phyloP scores from a whole-genome alignment of 2,329 filamentous ascomycete genomes.

The Zymoseptoria pseudotritici region DNA sequence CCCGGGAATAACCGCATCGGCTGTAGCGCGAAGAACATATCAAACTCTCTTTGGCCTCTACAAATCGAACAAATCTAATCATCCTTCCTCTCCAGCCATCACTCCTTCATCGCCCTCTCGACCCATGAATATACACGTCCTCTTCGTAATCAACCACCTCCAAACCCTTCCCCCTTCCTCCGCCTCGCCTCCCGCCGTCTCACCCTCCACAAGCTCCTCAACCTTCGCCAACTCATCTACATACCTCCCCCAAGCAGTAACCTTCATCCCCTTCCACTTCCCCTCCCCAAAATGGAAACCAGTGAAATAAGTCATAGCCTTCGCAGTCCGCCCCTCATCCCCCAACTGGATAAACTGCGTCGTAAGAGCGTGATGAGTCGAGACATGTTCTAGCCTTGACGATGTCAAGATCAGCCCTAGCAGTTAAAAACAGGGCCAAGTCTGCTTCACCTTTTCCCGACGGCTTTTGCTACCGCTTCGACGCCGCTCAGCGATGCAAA shows the following conservation, averaged over 20 bases:
- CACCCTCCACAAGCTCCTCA: too few species aligned
- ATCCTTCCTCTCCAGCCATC: too few species aligned
- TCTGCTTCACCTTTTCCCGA: too few species aligned
- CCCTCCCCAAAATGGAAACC: slow-evolving; percentile 38
- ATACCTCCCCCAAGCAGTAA: slow-evolving; percentile 38
- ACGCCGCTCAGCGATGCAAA: slow-evolving; percentile 30
- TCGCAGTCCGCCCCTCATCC: slow-evolving; percentile 27
- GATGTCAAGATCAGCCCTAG: too few species aligned
- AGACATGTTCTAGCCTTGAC: slow-evolving; percentile 17
- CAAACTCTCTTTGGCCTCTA: not conserved
- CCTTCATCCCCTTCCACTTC: slow-evolving; percentile 34
- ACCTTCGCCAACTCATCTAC: slow-evolving; percentile 27
- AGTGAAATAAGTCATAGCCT: slow-evolving; percentile 35
- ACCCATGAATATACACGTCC: too few species aligned
- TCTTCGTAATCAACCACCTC: too few species aligned
- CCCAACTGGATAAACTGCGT: slow-evolving; percentile 35
- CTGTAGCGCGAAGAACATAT: not conserved
- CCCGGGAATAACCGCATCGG: not conserved
- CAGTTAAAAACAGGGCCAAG: too few species aligned
- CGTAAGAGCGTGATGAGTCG: slow-evolving; percentile 38
- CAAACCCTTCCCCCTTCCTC: too few species aligned
- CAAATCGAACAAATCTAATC: too few species aligned
- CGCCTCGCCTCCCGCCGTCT: too few species aligned
- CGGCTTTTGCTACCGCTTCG: slow-evolving; percentile 27
- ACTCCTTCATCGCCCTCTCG: too few species aligned